phyloP scores from a whole-genome alignment of 2,329 filamentous ascomycete genomes.

The Pseudogymnoascus verrucosus region DNA sequence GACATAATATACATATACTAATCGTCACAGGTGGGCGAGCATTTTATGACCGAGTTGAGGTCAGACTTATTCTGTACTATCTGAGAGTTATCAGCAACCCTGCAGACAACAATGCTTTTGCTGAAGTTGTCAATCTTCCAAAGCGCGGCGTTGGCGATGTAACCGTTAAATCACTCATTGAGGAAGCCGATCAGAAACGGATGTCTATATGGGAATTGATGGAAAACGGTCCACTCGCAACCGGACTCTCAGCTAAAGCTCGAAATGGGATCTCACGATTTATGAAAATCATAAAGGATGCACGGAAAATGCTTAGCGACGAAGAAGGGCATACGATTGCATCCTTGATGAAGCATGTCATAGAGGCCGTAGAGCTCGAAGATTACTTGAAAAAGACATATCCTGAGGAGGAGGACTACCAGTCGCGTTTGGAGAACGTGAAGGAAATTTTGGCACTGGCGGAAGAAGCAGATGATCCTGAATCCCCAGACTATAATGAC shows the following conservation, averaged over 20 bases:
- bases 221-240: slow-evolving; percentile 41
- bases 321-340: slow-evolving; percentile 17
- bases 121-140: slow-evolving; percentile 77
- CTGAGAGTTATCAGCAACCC: slow-evolving; percentile 77
- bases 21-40: slow-evolving; percentile 53
- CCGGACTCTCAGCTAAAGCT: slow-evolving; percentile 46
- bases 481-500: slow-evolving; percentile 34
- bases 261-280: slow-evolving; percentile 50
- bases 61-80: slow-evolving; percentile 83
- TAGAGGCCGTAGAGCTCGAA: slow-evolving; percentile 62
- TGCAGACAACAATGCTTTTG: slow-evolving; percentile 77
- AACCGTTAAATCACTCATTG: slow-evolving; percentile 65
- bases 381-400: slow-evolving; percentile 66
- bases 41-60: slow-evolving; percentile 87
- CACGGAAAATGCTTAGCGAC: slow-evolving; percentile 43
- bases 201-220: slow-evolving; percentile 72
- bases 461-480: slow-evolving; percentile 43
- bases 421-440: slow-evolving; percentile 78
- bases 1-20: slow-evolving; percentile 12
- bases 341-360: slow-evolving; percentile 43
- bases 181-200: slow-evolving; percentile 64
- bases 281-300: slow-evolving; percentile 50
- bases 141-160: slow-evolving; percentile 71
- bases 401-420: slow-evolving; percentile 64
- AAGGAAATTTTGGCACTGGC: slow-evolving; percentile 80